Evolutionary conservation across 192 early-diverging fungal genomes (phyloP), one percentile per base, ranked within the genome.

Genomic region (Coemansia sp.): DNA sequence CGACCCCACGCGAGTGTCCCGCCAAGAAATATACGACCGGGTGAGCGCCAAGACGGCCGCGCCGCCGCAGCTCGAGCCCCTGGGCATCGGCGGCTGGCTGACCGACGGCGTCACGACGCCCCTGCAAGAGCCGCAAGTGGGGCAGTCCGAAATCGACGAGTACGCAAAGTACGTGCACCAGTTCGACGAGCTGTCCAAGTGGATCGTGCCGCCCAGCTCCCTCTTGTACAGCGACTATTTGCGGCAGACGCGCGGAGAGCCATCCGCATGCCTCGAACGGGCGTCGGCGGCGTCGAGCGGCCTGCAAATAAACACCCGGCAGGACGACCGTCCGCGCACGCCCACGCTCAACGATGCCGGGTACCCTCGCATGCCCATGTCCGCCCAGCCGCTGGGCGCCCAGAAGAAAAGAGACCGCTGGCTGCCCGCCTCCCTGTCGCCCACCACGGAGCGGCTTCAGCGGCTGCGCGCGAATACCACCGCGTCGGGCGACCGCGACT

Each of bases 81-180:
- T 78, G 63, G 63, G 80, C 52, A 44, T 82, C 36, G 66, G 64
- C 62, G 56, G 63, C 17, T 59, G 53, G 56, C n/a, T 68, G 53
- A 80, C 71, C 53, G 64, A 83, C 62, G 64, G 84, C 60, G 60
- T 69, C 40, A 40, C 62, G 44, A 34, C 68, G 55, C 44, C 70
- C 43, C 23, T 77, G 65, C 73, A 84, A 43, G 81, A 88, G 21
- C 86, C 86, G 14, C 63, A 42, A 0, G 76, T 85, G 20, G 71
- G 71, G 16, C 64, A 62, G 7, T 43, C 49, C 17, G 83, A 87
- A 48, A 46, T 62, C 8, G 77, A 83, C 37, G 85, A 85, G 53
- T 87, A 87, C 45, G 71, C 65, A 55, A 72, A 82, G 66, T 87
- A 84, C 44, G 65, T 74, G n/a, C 62, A 59, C 34, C 74, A 77